These are phyloP conservation scores for Kluyveromyces siamensis DNA, from an alignment of 805 yeast species.

Conservation along the genomic window DNA sequence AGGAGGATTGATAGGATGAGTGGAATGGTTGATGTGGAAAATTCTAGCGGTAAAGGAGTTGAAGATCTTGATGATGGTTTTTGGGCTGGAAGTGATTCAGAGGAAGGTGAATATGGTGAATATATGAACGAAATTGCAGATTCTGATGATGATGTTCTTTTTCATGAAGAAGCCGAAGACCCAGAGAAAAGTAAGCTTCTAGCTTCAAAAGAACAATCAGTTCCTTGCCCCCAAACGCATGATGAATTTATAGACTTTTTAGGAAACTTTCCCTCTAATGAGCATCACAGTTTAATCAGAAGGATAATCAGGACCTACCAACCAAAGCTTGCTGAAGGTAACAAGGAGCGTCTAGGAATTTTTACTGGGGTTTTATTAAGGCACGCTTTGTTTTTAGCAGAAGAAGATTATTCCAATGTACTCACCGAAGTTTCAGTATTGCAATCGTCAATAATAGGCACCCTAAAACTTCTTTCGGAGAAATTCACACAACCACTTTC, in stretches of 20 bases:
- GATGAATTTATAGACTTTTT: constrained; percentile 34
- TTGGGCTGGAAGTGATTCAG: constrained; percentile 50
- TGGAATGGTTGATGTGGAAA: constrained; percentile 44
- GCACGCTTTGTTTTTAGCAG: constrained; percentile 46
- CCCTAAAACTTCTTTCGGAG: constrained; percentile 51
- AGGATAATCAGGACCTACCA: constrained; percentile 53
- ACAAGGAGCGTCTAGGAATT: constrained; percentile 59
- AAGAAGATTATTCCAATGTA: constrained; percentile 26
- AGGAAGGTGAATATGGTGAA: constrained; percentile 30
- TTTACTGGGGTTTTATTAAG: constrained; percentile 58
- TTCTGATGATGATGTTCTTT: constrained; percentile 33
- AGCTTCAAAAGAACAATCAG: constrained; percentile 9
- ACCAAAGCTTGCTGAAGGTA: constrained; percentile 74
- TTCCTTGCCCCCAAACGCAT: constrained; percentile 42
- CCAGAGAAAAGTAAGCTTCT: constrained; percentile 13
- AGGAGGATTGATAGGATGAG: constrained; percentile 69
- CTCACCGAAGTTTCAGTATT: constrained; percentile 29
- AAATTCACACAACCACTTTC: constrained; percentile 58
- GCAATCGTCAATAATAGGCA: constrained; percentile 36
- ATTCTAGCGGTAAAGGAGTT: constrained; percentile 39
- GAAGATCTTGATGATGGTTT: constrained; percentile 65
- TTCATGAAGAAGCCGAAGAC: constrained; percentile 25
- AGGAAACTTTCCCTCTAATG: constrained; percentile 28
- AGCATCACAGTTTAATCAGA: constrained; percentile 41
- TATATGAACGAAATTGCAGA: constrained; percentile 28